Evolutionary conservation across 495 filamentous ascomycete genomes (phyloP), one percentile per base, ranked within the genome.

Genomic region (Filosporella fistucella): DNA sequence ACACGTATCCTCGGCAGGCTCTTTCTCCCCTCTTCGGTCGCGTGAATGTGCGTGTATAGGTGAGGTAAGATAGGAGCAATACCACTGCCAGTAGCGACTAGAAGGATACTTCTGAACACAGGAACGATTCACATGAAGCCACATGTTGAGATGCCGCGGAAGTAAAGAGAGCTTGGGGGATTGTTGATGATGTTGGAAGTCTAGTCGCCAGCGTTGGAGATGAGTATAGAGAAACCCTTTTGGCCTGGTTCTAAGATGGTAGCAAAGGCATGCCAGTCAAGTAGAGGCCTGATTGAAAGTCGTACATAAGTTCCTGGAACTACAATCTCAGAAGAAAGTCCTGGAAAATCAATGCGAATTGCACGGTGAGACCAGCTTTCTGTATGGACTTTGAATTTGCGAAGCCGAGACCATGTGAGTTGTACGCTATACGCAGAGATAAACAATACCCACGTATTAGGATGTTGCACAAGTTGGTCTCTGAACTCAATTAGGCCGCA

Each of bases 161-260:
- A 56, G 74, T 77, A 88, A 33, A 85, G 64, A 39, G 72, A 64
- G 18, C 61, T 73, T 32, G 80, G 77, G 9, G 83, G 81, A 46
- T 75, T 64, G 45, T 65, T 59, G 66, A 91, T 88, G 20, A 72
- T 71, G 32, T 73, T 67, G 28, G 66, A 63, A 9, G 88, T 94
- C 85, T 86, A 94, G 71, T 91, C 87, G 14, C 88, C 88, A 1
- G 86, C 88, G 55, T 85, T 82, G 54, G 84, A 87, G 33, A 91
- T 68, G 28, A 91, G 67, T 43, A 85, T 68, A n/a, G 81, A 87
- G 66, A 86, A 89, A n/a, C 79, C 81, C 12, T 65, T 63, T 43
- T 65, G 53, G 36, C 56, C 68, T 35, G 62, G 66, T 49, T 72
- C 69, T 28, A 79, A 76, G 58, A 91, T 86, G 14, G 82, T 82